Conservation (phyloP, 805 yeast species). For the Nadsonia fulvescens region DNA sequence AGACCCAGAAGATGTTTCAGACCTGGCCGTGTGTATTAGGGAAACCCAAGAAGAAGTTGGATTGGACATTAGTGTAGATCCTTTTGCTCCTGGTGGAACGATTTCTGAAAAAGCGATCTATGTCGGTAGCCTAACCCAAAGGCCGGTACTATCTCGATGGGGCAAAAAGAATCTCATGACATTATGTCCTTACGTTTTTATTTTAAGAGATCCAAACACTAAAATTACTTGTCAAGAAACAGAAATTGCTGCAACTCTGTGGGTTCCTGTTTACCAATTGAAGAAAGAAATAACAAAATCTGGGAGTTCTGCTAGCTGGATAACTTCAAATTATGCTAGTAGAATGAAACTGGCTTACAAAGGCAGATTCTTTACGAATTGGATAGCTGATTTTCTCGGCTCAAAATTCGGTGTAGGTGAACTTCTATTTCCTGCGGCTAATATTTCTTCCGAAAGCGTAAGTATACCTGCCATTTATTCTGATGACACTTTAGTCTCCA, state of each 20-base stretch:
- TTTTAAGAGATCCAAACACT: constrained; percentile 11
- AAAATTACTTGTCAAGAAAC: constrained; percentile 14
- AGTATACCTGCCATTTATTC: constrained; percentile 4
- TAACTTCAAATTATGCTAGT: too few relatives aligned
- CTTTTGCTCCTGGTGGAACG: too few relatives aligned
- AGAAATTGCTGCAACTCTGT: constrained; percentile 21
- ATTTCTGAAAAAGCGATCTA: constrained; percentile 11
- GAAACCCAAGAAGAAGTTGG: constrained; percentile 24
- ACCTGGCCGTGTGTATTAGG: constrained; percentile 19
- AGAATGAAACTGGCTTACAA: too few relatives aligned
- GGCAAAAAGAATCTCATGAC: constrained; percentile 18
- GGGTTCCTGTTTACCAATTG: constrained; percentile 18
- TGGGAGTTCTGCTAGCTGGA: too few relatives aligned
- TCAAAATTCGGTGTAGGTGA: constrained; percentile 12
- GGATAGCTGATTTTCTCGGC: constrained; percentile 6
- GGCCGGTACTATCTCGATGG: constrained; percentile 18
- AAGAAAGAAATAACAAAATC: constrained; percentile 7
- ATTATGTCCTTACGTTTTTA: constrained; percentile 20
- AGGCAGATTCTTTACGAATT: constrained; percentile 7
- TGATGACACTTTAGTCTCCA: constrained; percentile 6
- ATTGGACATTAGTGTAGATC: constrained; percentile 19
- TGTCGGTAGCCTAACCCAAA: constrained; percentile 20
- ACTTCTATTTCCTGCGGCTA: constrained; percentile 15
- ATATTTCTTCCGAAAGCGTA: constrained; percentile 8
- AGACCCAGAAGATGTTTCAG: constrained; percentile 19